Base-by-base conservation (phyloP, 805 yeast species). In the Priceomyces melissophilus region DNA sequence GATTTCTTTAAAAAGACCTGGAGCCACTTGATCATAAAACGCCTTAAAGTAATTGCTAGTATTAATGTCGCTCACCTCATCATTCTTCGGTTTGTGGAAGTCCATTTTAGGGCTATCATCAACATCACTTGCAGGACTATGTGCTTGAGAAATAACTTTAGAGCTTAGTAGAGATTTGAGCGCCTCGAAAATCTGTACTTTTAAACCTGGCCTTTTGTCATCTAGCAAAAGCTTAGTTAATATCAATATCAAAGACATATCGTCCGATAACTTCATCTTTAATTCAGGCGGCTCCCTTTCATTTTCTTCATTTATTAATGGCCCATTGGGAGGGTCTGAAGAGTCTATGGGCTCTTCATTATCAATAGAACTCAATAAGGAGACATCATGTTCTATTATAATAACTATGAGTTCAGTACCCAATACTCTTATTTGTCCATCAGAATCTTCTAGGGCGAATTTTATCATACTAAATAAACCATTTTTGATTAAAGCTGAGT, bases 171-270 rank as follows among this genome's bases (percentile, higher is more conserved):
- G 61, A 2, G 82, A 79, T 55, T 82, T 82, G 37, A 90, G 61
- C 1, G 96, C 95, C 61, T 89, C 96, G 47, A 78, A 81, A 0
- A 90, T 84, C 58, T 89, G 96, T 5, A 85, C 78, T 54, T 84
- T 82, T 38, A 89, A 62, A 0, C 95, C 95, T 4, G 82, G 76
- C 47, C 81, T 81, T 9, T 69, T 65, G 44, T 85, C 95, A 14
- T 76, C 71, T 2, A 81, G 58, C 5, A 90, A 58, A 12, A 88
- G 72, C 29, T 79, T 73, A 0, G 83, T 72, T 28, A 88, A 60
- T 6, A 80, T 71, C 5, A 65, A 53, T 16, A 82, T 62, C 37
- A 85, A 57, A 0, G 83, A 73, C 75, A 81, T 76, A 48, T 84
- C 87, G 41, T 73, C 74, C 1, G 77, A 67, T 28, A 75, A 60